Evolutionary conservation across 306 rosid genomes (phyloP).

Genomic region (Ceratonia siliqua): DNA sequence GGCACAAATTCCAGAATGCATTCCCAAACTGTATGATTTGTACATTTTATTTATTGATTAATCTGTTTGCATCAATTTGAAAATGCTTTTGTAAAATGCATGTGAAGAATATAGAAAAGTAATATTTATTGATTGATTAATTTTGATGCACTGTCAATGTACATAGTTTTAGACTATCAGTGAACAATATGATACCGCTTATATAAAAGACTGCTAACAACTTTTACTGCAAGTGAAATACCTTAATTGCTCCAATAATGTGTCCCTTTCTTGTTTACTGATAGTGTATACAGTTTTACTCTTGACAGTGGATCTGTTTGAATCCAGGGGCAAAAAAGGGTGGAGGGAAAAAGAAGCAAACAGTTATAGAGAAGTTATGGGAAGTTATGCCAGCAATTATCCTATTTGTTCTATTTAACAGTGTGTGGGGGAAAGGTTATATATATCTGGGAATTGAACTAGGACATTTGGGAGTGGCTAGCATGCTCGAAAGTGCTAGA

Average conservation of each 20-base stretch:
- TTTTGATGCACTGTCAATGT: neutral
- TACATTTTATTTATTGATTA: neutral
- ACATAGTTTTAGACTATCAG: neutral
- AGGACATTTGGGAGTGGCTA: too few relatives aligned
- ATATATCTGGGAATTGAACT: too few relatives aligned
- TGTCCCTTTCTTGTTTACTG: neutral
- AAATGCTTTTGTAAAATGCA: neutral
- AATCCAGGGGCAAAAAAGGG: too few relatives aligned
- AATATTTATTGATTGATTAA: neutral
- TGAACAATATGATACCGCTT: neutral
- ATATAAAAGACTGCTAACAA: neutral
- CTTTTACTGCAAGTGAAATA: neutral
- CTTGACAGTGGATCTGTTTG: neutral
- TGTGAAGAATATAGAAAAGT: neutral
- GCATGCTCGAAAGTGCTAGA: too few relatives aligned
- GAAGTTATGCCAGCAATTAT: too few relatives aligned
- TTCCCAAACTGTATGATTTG: neutral
- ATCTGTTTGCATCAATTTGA: neutral
- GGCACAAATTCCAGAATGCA: neutral
- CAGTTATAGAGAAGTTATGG: too few relatives aligned
- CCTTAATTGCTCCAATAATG: neutral
- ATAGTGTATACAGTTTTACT: neutral
- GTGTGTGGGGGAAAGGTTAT: too few relatives aligned
- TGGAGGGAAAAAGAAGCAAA: too few relatives aligned
- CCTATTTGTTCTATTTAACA: too few relatives aligned